A percentile compares a stretch with the other conserved stretches of the same genome.
phyloP scores from a whole-genome alignment of 2,329 filamentous ascomycete species.

The Epichloe gansuensis region DNA sequence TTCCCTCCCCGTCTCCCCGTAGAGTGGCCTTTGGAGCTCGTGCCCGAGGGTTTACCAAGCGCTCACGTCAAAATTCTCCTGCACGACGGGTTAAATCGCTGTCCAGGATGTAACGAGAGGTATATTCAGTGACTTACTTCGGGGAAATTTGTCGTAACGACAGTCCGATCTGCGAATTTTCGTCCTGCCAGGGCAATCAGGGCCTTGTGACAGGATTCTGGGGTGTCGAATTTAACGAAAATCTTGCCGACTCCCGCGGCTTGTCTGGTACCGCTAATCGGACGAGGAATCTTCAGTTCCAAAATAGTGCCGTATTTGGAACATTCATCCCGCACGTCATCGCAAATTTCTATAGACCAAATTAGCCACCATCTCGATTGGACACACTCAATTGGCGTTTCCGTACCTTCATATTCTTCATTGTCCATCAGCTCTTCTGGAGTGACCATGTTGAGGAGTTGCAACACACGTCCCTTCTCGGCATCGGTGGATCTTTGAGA shows the following conservation, averaged over 20 bases:
- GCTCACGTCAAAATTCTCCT: conserved; percentile 90
- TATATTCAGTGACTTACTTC: conserved; percentile 46
- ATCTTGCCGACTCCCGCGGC: conserved; percentile 93
- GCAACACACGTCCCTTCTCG: conserved; percentile 73
- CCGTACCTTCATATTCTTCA: conserved; percentile 85
- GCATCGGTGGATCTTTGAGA: conserved; percentile 71
- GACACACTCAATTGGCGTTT: neutral
- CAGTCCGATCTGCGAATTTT: conserved; percentile 92
- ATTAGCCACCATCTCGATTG: conserved; percentile 2
- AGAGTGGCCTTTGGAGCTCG: too few relatives aligned
- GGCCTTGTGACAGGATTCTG: conserved; percentile 70
- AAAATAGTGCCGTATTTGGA: conserved; percentile 75
- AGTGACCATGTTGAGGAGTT: conserved; percentile 97
- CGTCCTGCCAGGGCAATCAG: conserved; percentile 82
- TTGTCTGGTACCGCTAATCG: conserved; percentile 69
- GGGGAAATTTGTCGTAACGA: conserved; percentile 91
- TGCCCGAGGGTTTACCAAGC: conserved; percentile 54
- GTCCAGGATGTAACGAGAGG: neutral
- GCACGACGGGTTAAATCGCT: conserved; percentile 19
- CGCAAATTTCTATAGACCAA: conserved; percentile 66
- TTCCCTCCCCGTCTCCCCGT: neutral
- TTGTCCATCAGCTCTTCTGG: conserved; percentile 86
- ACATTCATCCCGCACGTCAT: conserved; percentile 90
- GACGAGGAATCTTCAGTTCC: conserved; percentile 87
- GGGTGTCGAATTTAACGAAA: conserved; percentile 80